Evolutionary conservation across 2,329 filamentous ascomycete genomes (phyloP).

Genomic region (Shiraia bambusicola): DNA sequence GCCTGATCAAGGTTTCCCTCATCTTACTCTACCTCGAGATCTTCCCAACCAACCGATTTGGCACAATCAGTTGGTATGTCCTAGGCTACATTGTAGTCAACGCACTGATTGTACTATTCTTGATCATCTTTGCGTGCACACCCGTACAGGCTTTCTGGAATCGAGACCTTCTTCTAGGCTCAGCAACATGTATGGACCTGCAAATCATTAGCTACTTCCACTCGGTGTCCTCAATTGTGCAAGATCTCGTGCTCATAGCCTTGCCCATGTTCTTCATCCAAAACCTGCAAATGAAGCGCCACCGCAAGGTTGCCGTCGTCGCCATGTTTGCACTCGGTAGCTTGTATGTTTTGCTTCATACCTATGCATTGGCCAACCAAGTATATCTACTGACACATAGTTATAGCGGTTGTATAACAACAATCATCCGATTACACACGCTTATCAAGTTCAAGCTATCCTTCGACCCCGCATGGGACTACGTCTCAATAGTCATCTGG

Average conservation of each 20-base stretch:
- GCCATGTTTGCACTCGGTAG: slow-evolving; percentile 32
- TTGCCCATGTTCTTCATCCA: slow-evolving; percentile 25
- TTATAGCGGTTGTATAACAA: slow-evolving; percentile 26
- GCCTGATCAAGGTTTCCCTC: slow-evolving; percentile 29
- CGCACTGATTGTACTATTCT: slow-evolving; percentile 16
- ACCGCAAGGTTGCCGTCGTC: slow-evolving; percentile 23
- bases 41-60: slow-evolving; percentile 21
- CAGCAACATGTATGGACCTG: slow-evolving; percentile 26
- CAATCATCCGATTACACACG: slow-evolving; percentile 25
- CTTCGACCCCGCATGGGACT: slow-evolving; percentile 32
- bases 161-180: slow-evolving; percentile 15
- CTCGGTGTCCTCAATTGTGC: slow-evolving; percentile 23
- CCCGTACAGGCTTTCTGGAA: slow-evolving; percentile 32
- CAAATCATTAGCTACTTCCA: slow-evolving; percentile 25
- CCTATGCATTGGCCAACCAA: background rate
- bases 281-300: slow-evolving; percentile 24
- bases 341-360: slow-evolving; percentile 6
- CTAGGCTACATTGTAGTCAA: slow-evolving; percentile 20
- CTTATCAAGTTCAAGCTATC: slow-evolving; percentile 25
- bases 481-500: slow-evolving; percentile 25
- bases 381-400: background rate
- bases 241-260: slow-evolving; percentile 28
- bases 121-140: slow-evolving; percentile 26
- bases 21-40: slow-evolving; percentile 34
- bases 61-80: slow-evolving; percentile 17